Base-by-base conservation (phyloP, 2,329 filamentous ascomycete genomes). In the Plectosphaerella sp. region DNA sequence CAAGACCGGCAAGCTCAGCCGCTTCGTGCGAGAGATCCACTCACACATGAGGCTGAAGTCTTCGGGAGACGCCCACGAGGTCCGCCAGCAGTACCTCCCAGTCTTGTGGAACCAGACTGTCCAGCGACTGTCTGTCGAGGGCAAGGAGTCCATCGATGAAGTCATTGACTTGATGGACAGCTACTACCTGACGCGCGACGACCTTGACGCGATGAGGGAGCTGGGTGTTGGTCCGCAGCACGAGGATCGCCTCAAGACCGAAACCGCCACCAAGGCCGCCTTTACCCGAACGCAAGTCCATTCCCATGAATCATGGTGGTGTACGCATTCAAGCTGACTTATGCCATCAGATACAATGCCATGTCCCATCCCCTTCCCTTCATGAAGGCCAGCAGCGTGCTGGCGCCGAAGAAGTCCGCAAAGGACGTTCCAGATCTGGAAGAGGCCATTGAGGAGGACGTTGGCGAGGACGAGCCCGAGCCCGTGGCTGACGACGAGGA, bases 101-200 rank as follows among this genome's bases (percentile, higher is more conserved):
- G 75, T 92, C 1, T 77, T 99, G 1, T 97, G 93, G 90, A 81
- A 88, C 45, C 83, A 87, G 63, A 78, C 93, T 20, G 79, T 96
- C 58, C 85, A 88, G 61, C 80, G 83, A 53, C 75, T 99, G 50
- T 82, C 91, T 61, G 67, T 74, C 0, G 86, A 95, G 52, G 94
- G 94, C 61, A 94, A 90, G 62, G 91, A 95, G 1, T 81, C 82
- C 8, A 87, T 97, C 5, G 79, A 82, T 1, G 86, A 89, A 2
- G 87, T 97, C 50, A 99, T 99, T 63, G 84, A 94, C 50, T 78
- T 97, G 50, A 97, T 99, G 94, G 94, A 99, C 65, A 91, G 87
- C 65, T 99, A 99, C 71, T 99, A 87, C 69, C 76, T 99, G 52
- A 97, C 94, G 1, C 87, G 88, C 56, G 94, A 99, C 22, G 94